Base-by-base conservation (phyloP, 2,329 filamentous ascomycete genomes). In the Chaetomium globosum region DNA sequence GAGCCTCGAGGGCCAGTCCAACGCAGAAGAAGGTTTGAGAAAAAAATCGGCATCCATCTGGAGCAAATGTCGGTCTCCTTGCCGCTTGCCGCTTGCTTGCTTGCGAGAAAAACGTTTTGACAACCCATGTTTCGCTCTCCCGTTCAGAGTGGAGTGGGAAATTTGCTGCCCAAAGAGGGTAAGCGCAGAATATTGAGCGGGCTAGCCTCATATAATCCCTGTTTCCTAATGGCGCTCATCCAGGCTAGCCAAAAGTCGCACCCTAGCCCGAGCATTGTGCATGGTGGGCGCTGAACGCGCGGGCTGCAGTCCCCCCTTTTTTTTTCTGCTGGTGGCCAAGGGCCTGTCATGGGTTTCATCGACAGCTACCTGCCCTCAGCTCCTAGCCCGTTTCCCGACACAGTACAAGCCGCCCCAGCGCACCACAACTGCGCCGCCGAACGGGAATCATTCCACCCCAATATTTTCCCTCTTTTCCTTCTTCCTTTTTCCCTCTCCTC, bases 91-190 rank as follows among this genome's bases (percentile, higher is more conserved):
- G 36, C 30, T 57, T 51, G 31, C 33, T 58, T 52, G 31, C 36
- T 58, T 57, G 46, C 46, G 12, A 23, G 46, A 48, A 48, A 48
- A 48, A 48, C 46, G 46, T 48, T 48, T 13, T n/a, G 26, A 4
- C 30, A 61, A 61, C 51, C 23, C 53, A 39, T 43, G 31, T 33
- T 61, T 61, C 26, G 43, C 53, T 48, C 56, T 48, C 23, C 23
- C 59, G 28, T 49, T 48, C 51, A 33, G 36, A 48, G 39, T 53
- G 64, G 39, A 49, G 39, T 53, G 64, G 64, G 66, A 68, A 69
- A 67, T 69, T 69, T 64, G 62, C 61, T 71, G 33, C 68, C 70
- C 58, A 57, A 69, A 67, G 48, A 3, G 10, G 67, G 65, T 61
- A 69, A 70, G 70, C 65, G 67, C 55, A 6, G 31, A 57, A 56